A percentile compares a stretch with the other conserved stretches of the same genome.
Evolutionary conservation across 495 filamentous ascomycete species (phyloP).

Genomic region (Ramalina intermedia): DNA sequence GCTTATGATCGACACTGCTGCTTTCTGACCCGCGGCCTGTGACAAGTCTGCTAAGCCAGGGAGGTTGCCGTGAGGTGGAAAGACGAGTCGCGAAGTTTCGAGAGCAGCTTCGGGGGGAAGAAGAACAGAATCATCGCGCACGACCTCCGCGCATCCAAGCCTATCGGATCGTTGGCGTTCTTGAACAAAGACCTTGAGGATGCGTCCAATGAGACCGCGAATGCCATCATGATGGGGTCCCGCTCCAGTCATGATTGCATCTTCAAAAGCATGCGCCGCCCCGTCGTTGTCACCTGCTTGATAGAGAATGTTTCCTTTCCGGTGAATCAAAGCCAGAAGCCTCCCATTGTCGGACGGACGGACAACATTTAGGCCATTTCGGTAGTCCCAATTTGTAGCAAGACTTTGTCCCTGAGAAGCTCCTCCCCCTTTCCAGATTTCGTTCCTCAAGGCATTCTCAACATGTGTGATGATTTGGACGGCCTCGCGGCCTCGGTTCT

Average conservation of each 20-base stretch:
- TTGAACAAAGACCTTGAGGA: slow-evolving; percentile 56
- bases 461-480: slow-evolving; percentile 82
- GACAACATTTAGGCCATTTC: slow-evolving; percentile 74
- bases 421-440: slow-evolving; percentile 35
- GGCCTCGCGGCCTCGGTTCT: slow-evolving; percentile 69
- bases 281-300: slow-evolving; percentile 68
- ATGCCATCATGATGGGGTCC: slow-evolving; percentile 61
- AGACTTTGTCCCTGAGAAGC: slow-evolving; percentile 1
- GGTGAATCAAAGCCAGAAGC: slow-evolving; percentile 83
- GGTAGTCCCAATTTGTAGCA: slow-evolving; percentile 16
- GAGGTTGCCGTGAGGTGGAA: slow-evolving; percentile 60
- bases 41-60: slow-evolving; percentile 69
- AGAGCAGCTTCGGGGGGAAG: slow-evolving; percentile 74
- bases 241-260: slow-evolving; percentile 79
- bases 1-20: slow-evolving; percentile 83
- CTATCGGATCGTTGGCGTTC: slow-evolving; percentile 21
- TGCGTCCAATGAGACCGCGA: slow-evolving; percentile 63
- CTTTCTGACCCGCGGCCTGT: slow-evolving; percentile 57
- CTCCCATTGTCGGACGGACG: slow-evolving; percentile 83
- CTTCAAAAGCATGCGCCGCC: slow-evolving; percentile 85
- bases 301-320: slow-evolving; percentile 97
- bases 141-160: slow-evolving; percentile 14
- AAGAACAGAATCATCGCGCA: slow-evolving; percentile 48
- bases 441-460: slow-evolving; percentile 53
- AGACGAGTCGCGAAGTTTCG: slow-evolving; percentile 72